phyloP scores from a whole-genome alignment of 1,284 basidiomycete genomes.

The Leucoagaricus sp. region DNA sequence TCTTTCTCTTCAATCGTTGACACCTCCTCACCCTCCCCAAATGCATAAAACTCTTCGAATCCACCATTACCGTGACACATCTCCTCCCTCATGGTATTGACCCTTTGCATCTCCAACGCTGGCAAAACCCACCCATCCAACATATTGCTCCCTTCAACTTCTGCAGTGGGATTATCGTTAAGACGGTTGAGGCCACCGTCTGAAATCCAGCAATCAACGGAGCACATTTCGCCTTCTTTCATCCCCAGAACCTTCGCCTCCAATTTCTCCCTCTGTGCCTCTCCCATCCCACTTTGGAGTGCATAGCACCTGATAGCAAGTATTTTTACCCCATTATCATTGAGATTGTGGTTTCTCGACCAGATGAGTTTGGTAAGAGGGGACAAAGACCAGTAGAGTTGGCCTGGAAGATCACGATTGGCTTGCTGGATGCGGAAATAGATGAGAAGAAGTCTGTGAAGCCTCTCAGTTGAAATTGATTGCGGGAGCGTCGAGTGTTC shows the following conservation, averaged over 20 bases:
- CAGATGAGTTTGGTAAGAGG: conserved; percentile 61
- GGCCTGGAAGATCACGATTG: conserved; percentile 65
- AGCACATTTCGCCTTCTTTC: conserved; percentile 55
- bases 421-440: conserved; percentile 80
- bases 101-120: conserved; percentile 61
- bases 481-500: conserved; percentile 29
- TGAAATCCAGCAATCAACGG: conserved; percentile 49
- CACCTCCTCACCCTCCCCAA: conserved; percentile 33
- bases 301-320: conserved; percentile 80
- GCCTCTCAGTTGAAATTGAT: conserved; percentile 39
- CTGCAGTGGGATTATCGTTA: not conserved
- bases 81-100: conserved; percentile 54
- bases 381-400: conserved; percentile 66
- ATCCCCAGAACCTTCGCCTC: conserved; percentile 66
- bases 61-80: conserved; percentile 33
- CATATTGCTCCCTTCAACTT: not conserved
- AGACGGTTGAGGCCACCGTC: conserved; percentile 41
- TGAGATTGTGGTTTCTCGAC: conserved; percentile 43
- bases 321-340: conserved; percentile 62
- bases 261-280: conserved; percentile 67
- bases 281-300: conserved; percentile 75
- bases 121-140: conserved; percentile 84
- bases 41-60: conserved; percentile 48
- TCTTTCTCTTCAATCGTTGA: conserved; percentile 43
- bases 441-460: conserved; percentile 73